Base-by-base conservation (phyloP, 2,329 filamentous ascomycete species). In the Pseudocercospora fijiensis region DNA sequence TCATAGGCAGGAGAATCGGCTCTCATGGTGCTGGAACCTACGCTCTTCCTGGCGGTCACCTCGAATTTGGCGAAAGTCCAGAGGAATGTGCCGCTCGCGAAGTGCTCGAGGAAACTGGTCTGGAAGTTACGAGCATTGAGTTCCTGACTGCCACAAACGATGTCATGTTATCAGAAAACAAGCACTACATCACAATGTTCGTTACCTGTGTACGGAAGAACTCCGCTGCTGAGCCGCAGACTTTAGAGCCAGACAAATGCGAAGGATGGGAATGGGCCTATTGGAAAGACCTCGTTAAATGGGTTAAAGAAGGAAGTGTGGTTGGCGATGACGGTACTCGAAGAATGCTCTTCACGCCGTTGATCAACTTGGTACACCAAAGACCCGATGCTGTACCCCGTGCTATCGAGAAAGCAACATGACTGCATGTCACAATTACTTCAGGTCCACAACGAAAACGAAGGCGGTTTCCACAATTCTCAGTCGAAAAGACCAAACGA, bases 161-260 rank as follows among this genome's bases (percentile, higher is more conserved):
- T 69, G 73, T 90, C 0, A 90, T 92, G 73, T 71, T 76, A 1
- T 71, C 73, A 0, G 81, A 83, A n/a, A 76, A 76, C 0, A 90
- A 88, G 75, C 90, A 94, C 73, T 94, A 93, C 71, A 81, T 92
- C 57, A 93, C 90, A 0, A 75, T 92, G 2, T 92, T 90, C 68
- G 84, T 91, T 65, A 78, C 79, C 0, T 86, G 84, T 47, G 76
- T 76, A 51, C 78, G 85, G 68, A 72, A 77, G 0, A 81, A 85
- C 26, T 77, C 81, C 16, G 67, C 71, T 0, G 80, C 81, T 26
- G 74, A 84, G 67, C 84, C 88, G 22, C 16, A 70, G 76, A 65
- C 77, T 4, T 66, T 78, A 67, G 82, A 85, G 65, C 80, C 81
- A 0, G 74, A 84, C 2, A 87, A 86, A 72, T 87, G 85, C 68